Percentiles rank a stretch among this genome's conserved stretches.
Evolutionary conservation across 106 monocot species (phyloP).

Genomic region (Apostasia shenzhenica): DNA sequence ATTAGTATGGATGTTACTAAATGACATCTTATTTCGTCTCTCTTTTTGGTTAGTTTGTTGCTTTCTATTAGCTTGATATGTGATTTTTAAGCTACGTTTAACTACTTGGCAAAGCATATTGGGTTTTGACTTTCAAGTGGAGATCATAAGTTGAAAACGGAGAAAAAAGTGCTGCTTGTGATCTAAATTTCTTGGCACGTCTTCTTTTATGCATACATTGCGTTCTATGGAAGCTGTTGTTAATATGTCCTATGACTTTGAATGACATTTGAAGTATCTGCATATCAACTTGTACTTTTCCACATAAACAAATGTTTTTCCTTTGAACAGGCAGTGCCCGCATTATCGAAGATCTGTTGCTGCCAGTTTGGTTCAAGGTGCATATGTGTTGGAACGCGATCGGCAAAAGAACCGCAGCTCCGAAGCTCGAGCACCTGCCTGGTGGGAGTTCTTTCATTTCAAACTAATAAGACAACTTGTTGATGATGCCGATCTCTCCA

Average conservation of each 20-base stretch:
- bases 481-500: slow-evolving; percentile 52
- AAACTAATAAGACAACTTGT: slow-evolving; percentile 30
- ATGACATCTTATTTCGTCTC: no score
- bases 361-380: slow-evolving; percentile 72
- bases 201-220: neutral
- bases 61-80: no score
- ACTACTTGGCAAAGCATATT: no score
- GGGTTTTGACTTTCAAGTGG: neutral
- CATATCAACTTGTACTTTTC: no score
- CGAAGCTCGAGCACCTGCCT: slow-evolving; percentile 52
- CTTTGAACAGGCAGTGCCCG: slow-evolving; percentile 36
- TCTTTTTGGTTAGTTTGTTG: no score
- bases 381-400: slow-evolving; percentile 69
- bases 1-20: no score
- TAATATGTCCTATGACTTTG: neutral
- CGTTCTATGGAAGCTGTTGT: neutral
- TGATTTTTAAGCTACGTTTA: no score
- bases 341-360: slow-evolving; percentile 51
- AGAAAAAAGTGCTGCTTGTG: neutral
- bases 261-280: neutral
- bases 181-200: neutral
- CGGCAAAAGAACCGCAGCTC: slow-evolving; percentile 38
- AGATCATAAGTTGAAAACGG: neutral
- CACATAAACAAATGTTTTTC: neutral
- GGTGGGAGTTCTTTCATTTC: slow-evolving; percentile 76